Percentiles rank a stretch among this genome's conserved stretches.
These are phyloP conservation scores for Podaxis sp. DNA, from an alignment of 768 basidiomycete genomes.

Conservation along the genomic window DNA sequence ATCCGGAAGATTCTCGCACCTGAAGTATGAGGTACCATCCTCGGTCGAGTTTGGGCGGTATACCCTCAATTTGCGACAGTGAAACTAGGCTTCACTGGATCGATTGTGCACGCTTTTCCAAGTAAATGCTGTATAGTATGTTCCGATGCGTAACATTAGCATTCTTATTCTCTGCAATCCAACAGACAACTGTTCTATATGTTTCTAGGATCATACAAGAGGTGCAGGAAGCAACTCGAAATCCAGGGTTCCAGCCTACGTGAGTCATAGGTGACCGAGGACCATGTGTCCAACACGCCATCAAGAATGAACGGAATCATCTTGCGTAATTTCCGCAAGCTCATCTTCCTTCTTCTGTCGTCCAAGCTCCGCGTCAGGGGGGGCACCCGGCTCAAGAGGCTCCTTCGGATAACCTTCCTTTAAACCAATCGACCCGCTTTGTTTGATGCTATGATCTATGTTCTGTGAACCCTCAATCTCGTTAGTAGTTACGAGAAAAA, in stretches of 20 bases:
- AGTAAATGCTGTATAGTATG: too few species aligned
- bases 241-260: too few species aligned
- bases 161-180: too few species aligned
- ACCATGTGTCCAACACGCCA: not conserved
- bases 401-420: conserved; percentile 6
- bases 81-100: not conserved
- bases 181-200: too few species aligned
- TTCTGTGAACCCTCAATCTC: not conserved
- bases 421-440: not conserved
- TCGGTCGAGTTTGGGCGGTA: not conserved
- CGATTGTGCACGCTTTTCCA: too few species aligned
- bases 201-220: too few species aligned
- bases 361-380: conserved; percentile 4
- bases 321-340: not conserved
- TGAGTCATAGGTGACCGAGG: too few species aligned
- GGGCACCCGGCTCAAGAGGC: conserved; percentile 3
- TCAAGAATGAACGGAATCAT: conserved; percentile 5
- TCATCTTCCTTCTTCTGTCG: conserved; percentile 2
- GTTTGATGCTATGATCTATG: not conserved
- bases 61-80: not conserved
- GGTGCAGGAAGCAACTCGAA: too few species aligned
- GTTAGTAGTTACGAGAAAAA: not conserved
- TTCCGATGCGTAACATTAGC: too few species aligned
- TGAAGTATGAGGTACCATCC: not conserved
- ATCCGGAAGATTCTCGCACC: not conserved